Base-by-base conservation (phyloP, 768 basidiomycete genomes). In the Pisolithus tinctorius region DNA sequence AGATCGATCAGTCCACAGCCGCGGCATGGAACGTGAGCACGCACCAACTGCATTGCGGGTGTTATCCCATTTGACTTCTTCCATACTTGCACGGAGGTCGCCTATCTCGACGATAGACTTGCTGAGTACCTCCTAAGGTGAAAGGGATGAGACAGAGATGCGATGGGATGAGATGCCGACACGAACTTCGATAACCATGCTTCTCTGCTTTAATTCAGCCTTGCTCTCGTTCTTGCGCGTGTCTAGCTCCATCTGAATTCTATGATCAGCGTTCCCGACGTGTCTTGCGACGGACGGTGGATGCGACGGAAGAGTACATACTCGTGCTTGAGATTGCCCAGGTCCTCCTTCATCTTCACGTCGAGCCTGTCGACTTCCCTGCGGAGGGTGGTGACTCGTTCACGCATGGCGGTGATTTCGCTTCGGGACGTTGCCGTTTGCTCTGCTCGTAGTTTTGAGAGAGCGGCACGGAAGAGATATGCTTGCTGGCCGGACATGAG, bases 191-290 rank as follows among this genome's bases (percentile, higher is more conserved):
- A 95, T 91, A 34, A 74, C 71, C 53, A 97, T 87, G 59, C 93
- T 93, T 58, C 86, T 83, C 48, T 76, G 78, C 68, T 93, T 95
- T 53, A 89, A 62, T 47, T 97, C 93, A 1, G 83, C 76, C 62
- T 84, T 86, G 13, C 84, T 80, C 64, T 98, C 96, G 57, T 87
- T 91, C 74, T 93, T 97, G 51, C 95, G 78, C 55, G 84, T 93
- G 61, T 95, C 92, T 53, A 97, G 76, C 50, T 99, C 96, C 84
- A 98, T 93, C 68, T 97, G 93, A 47, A 94, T 90, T 62, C 93
- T 96, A 53, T 34, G 2, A 30, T 49, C 40, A n/a, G 45, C 41
- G 47, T 13, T 27, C 14, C 37, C 47, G 29, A 42, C 30, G 30
- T 45, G 55, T 47, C 6, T n/a, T 14, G 37, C 4, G 23, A 34